Evolutionary conservation across 2,329 filamentous ascomycete genomes (phyloP), one percentile per base, ranked within the genome.

Genomic region (Parafenestella ontariensis): DNA sequence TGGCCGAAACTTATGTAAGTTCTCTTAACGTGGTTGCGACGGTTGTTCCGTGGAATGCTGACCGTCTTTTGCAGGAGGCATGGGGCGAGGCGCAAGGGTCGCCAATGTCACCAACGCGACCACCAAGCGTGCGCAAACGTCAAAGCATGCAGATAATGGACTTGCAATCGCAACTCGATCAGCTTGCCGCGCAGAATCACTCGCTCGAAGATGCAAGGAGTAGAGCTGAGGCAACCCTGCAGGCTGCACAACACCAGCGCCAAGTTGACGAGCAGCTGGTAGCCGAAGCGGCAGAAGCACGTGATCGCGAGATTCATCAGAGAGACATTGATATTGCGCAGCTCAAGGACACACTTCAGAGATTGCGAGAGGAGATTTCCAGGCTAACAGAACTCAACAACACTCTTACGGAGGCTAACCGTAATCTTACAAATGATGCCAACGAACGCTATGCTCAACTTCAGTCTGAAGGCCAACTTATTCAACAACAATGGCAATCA

Each of bases 81-180:
- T 93, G 87, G 82, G 94, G 94, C 79, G 92, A 96, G 80, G 91
- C 90, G 78, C 91, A 90, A 73, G 88, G 88, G 74, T 96, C 92
- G 74, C 92, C 94, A 71, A 88, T 90, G 70, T 98, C 95, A 70
- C 95, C 95, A 50, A 96, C 92, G 66, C 88, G 94, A 77, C 93
- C 95, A 68, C 92, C 93, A 72, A 97, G 92, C 82, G 90, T 99
- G 85, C 93, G 94, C 68, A 93, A 94, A 74, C 91, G 94, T 73
- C 95, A 96, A 78, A 98, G 94, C 83, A 94, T 98, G 88, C 94
- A 98, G 79, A 87, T 98, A 57, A 79, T 85, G 72, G 94, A 99
- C 69, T 87, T 99, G 72, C 92, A 98, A 81, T 83, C 86, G 56
- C 87, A 85, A 69, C 85, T 99, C 67, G 92, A 97, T 66, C 89